Conservation (phyloP, 2,329 filamentous ascomycete species). For the Exserohilum turcica region DNA sequence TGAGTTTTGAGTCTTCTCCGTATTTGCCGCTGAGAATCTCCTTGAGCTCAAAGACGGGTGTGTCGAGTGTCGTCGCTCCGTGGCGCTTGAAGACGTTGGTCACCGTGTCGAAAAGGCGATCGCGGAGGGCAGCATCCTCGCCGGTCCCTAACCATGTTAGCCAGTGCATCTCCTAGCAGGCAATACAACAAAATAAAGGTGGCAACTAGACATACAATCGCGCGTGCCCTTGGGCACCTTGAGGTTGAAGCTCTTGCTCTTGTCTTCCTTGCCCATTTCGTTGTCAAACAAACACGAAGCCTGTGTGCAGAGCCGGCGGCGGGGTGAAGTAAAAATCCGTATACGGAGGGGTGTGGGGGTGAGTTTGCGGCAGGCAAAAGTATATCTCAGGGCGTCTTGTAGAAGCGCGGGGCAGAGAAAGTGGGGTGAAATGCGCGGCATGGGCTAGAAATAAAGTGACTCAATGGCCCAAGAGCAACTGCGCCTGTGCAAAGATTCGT, state of each 20-base stretch:
- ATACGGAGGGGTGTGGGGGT: conserved; percentile 11
- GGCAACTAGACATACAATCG: conserved; percentile 68
- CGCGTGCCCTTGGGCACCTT: conserved; percentile 92
- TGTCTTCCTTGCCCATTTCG: conserved; percentile 55
- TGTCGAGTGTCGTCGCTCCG: conserved; percentile 47
- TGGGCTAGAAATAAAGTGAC: conserved; percentile 38
- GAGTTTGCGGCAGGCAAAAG: conserved; percentile 24
- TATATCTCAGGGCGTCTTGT: conserved; percentile 29
- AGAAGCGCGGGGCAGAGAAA: conserved; percentile 38
- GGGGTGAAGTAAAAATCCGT: conserved; percentile 13
- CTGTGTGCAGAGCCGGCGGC: conserved; percentile 25
- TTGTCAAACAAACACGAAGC: conserved; percentile 25
- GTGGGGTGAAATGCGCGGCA: conserved; percentile 39
- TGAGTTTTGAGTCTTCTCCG: conserved; percentile 89
- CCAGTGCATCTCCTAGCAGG: not conserved
- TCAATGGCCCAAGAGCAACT: conserved; percentile 30
- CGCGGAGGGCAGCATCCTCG: conserved; percentile 44
- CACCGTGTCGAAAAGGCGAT: conserved; percentile 44
- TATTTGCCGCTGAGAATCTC: conserved; percentile 90
- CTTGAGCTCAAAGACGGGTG: conserved; percentile 83
- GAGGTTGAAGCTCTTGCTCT: conserved; percentile 63
- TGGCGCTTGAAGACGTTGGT: conserved; percentile 47
- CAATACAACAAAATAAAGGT: not conserved
- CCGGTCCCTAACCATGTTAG: conserved; percentile 37
- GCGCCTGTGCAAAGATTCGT: conserved; percentile 23